phyloP scores from a whole-genome alignment of 2,329 filamentous ascomycete species.

The Penicillium vulpinum region DNA sequence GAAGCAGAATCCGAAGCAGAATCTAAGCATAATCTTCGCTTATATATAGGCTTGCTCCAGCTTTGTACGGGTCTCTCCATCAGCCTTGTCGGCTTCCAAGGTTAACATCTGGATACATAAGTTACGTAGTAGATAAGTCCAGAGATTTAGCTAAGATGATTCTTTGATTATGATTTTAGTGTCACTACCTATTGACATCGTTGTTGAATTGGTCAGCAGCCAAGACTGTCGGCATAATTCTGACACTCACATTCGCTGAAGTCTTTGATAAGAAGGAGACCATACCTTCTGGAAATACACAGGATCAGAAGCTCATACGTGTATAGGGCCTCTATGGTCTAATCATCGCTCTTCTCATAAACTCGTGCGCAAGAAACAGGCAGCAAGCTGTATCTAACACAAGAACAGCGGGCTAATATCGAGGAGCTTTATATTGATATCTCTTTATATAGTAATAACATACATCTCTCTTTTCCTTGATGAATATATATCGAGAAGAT shows the following conservation, averaged over 20 bases:
- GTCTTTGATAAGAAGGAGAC: conserved; percentile 72
- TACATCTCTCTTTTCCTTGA: not conserved
- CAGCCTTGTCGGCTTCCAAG: conserved; percentile 76
- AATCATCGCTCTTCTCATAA: conserved; percentile 25
- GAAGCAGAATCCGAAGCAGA: conserved; percentile 69
- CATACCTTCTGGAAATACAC: too few relatives aligned
- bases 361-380: too few relatives aligned
- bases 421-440: conserved; percentile 37
- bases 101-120: conserved; percentile 68
- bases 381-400: conserved; percentile 5
- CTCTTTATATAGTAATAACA: not conserved
- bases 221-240: conserved; percentile 83
- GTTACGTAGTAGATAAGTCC: conserved; percentile 20
- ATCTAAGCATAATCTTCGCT: conserved; percentile 68
- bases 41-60: conserved; percentile 82
- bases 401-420: conserved; percentile 32
- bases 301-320: too few relatives aligned
- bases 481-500: not conserved
- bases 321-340: too few relatives aligned
- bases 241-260: conserved; percentile 99
- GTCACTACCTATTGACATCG: conserved; percentile 87
- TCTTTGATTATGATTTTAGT: conserved; percentile 34
- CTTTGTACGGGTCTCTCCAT: conserved; percentile 80
- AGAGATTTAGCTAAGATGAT: not conserved
- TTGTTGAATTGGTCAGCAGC: conserved; percentile 59